Conservation (phyloP, 805 yeast genomes). For the Dipodascus geniculatus region DNA sequence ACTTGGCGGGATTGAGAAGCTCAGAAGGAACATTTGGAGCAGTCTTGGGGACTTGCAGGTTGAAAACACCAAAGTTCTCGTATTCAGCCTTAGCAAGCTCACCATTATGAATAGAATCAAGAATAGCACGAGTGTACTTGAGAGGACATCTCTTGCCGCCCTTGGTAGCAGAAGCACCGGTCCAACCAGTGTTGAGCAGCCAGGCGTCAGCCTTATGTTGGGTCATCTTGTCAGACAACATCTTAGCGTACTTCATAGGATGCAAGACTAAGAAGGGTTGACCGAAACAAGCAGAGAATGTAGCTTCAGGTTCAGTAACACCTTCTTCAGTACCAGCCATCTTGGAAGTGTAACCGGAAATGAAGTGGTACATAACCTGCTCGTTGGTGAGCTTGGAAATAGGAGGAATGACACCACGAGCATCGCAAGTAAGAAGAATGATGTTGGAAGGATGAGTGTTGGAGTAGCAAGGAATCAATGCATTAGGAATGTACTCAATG, state of each 20-base stretch:
- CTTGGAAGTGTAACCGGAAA: slow-evolving; percentile 96
- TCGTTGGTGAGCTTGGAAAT: slow-evolving; percentile 86
- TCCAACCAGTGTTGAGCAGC: slow-evolving; percentile 98
- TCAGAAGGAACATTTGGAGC: slow-evolving; percentile 76
- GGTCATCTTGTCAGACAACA: slow-evolving; percentile 85
- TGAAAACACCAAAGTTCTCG: slow-evolving; percentile 79
- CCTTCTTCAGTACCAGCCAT: slow-evolving; percentile 99
- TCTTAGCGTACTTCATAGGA: slow-evolving; percentile 96
- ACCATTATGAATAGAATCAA: slow-evolving; percentile 91
- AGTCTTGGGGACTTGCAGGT: slow-evolving; percentile 73
- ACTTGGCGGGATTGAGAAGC: slow-evolving; percentile 73
- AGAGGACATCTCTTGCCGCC: slow-evolving; percentile 98
- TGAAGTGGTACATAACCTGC: slow-evolving; percentile 98
- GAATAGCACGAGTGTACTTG: slow-evolving; percentile 92
- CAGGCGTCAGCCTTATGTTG: slow-evolving; percentile 86
- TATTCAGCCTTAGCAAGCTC: slow-evolving; percentile 66
- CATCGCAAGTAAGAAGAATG: slow-evolving; percentile 89
- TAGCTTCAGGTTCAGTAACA: slow-evolving; percentile 95
- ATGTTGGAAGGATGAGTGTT: slow-evolving; percentile 87
- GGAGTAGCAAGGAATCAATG: slow-evolving; percentile 89
- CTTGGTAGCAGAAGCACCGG: slow-evolving; percentile 79
- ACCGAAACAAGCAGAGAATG: slow-evolving; percentile 97
- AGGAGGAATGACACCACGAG: slow-evolving; percentile 96
- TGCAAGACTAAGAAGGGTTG: slow-evolving; percentile 97
- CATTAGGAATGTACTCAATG: slow-evolving; percentile 91